A percentile compares a stretch with the other conserved stretches of the same genome.
phyloP scores from a whole-genome alignment of 2,329 filamentous ascomycete species.

The Didymella glomerata region DNA sequence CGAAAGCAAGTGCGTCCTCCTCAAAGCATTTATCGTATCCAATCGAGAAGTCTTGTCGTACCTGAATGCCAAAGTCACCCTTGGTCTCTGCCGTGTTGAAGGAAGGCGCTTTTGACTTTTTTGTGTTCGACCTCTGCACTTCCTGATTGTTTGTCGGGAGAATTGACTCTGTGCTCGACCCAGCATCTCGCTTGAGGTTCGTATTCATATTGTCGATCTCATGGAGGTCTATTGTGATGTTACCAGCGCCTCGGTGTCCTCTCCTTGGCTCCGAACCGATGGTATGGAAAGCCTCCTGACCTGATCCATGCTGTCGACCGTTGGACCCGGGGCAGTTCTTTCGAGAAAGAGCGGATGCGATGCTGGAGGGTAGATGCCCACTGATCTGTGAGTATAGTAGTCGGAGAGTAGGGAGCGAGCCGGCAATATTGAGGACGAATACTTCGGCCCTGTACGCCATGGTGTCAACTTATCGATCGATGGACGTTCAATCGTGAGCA shows the following conservation, averaged over 20 bases:
- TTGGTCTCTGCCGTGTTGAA: background rate
- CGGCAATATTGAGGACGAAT: background rate
- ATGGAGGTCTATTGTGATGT: background rate
- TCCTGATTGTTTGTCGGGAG: background rate
- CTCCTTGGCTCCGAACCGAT: background rate
- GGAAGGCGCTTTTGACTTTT: background rate
- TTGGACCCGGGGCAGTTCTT: background rate
- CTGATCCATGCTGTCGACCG: background rate
- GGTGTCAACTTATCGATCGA: background rate
- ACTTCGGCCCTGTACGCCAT: background rate
- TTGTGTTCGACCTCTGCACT: background rate
- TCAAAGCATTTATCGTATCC: background rate
- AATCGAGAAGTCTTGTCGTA: background rate
- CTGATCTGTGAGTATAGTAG: background rate
- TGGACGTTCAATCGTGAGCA: background rate
- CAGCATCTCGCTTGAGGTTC: background rate
- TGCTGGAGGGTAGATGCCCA: background rate
- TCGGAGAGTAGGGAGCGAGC: background rate
- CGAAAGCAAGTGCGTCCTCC: background rate
- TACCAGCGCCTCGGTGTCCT: background rate
- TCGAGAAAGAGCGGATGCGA: background rate
- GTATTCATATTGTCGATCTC: background rate
- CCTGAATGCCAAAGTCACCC: background rate
- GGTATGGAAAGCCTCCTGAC: background rate
- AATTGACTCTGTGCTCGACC: background rate